Evolutionary conservation across 345 rosid genomes (phyloP), one percentile per base, ranked within the genome.

Genomic region (Hirschfeldia incana): DNA sequence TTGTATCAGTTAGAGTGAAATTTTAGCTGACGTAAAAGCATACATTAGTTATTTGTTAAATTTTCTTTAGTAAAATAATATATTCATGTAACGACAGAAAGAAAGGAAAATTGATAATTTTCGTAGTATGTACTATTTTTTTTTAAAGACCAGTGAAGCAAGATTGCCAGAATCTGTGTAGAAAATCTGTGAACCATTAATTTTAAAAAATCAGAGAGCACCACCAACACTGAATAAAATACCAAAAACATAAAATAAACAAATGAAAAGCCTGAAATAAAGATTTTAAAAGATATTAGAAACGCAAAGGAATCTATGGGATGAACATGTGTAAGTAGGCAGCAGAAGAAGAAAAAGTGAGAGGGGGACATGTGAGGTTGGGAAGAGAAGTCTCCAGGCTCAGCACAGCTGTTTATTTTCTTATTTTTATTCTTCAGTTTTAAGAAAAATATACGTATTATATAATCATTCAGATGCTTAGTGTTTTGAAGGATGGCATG

Each of bases 281-380:
- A 59, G n/a, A 51, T 46, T 51, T 51, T 32, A 51, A 69, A 69
- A 63, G 28, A 58, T 61, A 63, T 21, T 33, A 72, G 26, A 72
- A 33, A 59, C 68, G 27, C 3, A 79, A 68, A 61, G 36, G 82
- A 73, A 79, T 73, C 27, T 44, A 57, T 46, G 81, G 53, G 73
- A 67, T 9, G 62, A 66, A 44, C 74, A 73, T 73, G 74, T 78
- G 74, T 78, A 73, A 78, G 78, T 59, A 73, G 78, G 78, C 78
- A 67, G 64, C 70, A n/a, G 69, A 61, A 49, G 29, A 62, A 61
- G 49, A 69, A 79, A 74, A 69, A 8, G 32, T 60, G 32, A 49
- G 83, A 79, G 29, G 62, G 83, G 11, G 75, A 74, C 79, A 79
- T 74, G 78, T 74, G 78, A 67, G 82, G 74, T 60, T 46, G 11